A percentile compares a stretch with the other conserved stretches of the same genome.
Evolutionary conservation across 768 basidiomycete genomes (phyloP).

Genomic region (Cantharellus anzutake): DNA sequence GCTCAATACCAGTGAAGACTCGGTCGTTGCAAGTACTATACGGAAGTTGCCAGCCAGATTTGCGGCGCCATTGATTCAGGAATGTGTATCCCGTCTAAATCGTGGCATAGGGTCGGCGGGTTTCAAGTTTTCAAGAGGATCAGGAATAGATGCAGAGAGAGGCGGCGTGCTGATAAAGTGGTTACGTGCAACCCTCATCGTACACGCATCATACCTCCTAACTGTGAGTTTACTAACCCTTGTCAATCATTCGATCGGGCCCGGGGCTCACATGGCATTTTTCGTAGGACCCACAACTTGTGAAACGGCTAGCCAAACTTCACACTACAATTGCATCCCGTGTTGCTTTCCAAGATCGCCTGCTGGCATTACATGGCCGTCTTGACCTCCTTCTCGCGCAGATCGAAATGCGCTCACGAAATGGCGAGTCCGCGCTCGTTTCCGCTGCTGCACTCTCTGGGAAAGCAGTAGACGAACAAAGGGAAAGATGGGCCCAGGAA

Average conservation of each 20-base stretch:
- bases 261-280: not conserved
- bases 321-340: conserved; percentile 67
- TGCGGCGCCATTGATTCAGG: conserved; percentile 66
- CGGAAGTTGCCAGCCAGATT: conserved; percentile 70
- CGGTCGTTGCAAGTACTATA: conserved; percentile 73
- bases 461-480: conserved; percentile 18
- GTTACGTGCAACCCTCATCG: conserved; percentile 64
- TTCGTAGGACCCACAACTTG: conserved; percentile 74
- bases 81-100: conserved; percentile 78
- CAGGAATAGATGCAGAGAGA: conserved; percentile 62
- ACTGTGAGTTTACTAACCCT: conserved; percentile 38
- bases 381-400: conserved; percentile 89
- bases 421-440: conserved; percentile 17
- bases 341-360: conserved; percentile 61
- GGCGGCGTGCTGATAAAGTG: conserved; percentile 50
- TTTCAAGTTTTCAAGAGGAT: conserved; percentile 20
- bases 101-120: conserved; percentile 36
- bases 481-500: conserved; percentile 16
- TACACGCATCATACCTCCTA: conserved; percentile 85
- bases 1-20: conserved; percentile 61
- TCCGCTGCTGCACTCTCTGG: conserved; percentile 14
- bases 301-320: conserved; percentile 66
- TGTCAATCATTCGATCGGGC: not conserved
- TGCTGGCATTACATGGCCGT: conserved; percentile 72
- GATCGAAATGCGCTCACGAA: conserved; percentile 69